These are phyloP conservation scores for Fusarium sulawesiense DNA, from an alignment of 2,329 filamentous ascomycete genomes.

Conservation along the genomic window DNA sequence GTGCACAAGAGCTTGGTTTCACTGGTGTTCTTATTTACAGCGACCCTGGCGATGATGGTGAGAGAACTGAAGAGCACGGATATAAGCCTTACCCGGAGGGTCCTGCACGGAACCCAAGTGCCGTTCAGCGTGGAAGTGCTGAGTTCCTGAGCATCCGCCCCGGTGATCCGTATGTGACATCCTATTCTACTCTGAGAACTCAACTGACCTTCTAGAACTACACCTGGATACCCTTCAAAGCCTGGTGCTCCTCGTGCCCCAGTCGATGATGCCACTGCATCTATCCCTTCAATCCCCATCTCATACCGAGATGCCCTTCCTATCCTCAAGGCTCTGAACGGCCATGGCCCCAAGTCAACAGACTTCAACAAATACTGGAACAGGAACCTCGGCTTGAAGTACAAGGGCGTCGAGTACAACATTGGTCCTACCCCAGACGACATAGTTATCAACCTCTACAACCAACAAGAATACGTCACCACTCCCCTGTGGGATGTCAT, in stretches of 20 bases:
- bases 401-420: slow-evolving; percentile 86
- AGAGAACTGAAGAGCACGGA: slow-evolving; percentile 83
- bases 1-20: slow-evolving; percentile 91
- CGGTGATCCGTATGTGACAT: slow-evolving; percentile 70
- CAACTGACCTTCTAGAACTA: slow-evolving; percentile 66
- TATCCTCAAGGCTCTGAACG: slow-evolving; percentile 89
- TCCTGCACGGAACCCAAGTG: slow-evolving; percentile 86
- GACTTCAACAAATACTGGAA: slow-evolving; percentile 80
- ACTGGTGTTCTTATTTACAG: slow-evolving; percentile 85
- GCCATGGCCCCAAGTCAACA: slow-evolving; percentile 81
- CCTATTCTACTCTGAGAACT: slow-evolving; percentile 6
- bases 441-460: slow-evolving; percentile 77
- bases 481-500: slow-evolving; percentile 93
- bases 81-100: slow-evolving; percentile 84
- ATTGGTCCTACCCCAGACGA: slow-evolving; percentile 83
- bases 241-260: slow-evolving; percentile 84
- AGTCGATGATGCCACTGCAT: slow-evolving; percentile 76
- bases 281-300: slow-evolving; percentile 90
- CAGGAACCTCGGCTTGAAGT: slow-evolving; percentile 75
- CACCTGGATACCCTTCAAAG: slow-evolving; percentile 92
- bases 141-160: slow-evolving; percentile 79
- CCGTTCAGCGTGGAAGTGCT: slow-evolving; percentile 88
- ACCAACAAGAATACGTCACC: slow-evolving; percentile 83
- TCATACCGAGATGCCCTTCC: slow-evolving; percentile 89
- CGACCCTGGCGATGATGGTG: slow-evolving; percentile 90